phyloP scores from a whole-genome alignment of 78 protist species.

The Dictyostelium discoideum region DNA sequence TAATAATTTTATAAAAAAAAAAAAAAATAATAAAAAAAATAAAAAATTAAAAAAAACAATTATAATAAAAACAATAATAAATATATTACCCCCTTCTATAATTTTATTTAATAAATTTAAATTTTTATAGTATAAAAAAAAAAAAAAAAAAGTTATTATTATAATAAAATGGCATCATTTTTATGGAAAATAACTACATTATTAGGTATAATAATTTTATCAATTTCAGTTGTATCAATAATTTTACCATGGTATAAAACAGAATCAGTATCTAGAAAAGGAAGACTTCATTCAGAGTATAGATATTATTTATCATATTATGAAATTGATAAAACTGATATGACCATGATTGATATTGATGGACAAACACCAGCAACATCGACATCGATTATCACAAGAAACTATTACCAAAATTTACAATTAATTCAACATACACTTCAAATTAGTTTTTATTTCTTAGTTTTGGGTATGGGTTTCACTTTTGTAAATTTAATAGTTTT shows the following conservation, averaged over 20 bases:
- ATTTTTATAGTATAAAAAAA: background rate
- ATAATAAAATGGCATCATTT: background rate
- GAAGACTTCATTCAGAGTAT: background rate
- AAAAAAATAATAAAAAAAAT: too few relatives aligned
- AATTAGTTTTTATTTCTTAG: background rate
- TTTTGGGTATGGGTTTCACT: background rate
- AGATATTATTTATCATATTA: background rate
- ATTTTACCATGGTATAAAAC: constrained; percentile 14
- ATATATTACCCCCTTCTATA: too few relatives aligned
- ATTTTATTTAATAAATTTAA: too few relatives aligned
- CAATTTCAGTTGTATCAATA: constrained; percentile 1
- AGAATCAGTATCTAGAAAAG: background rate
- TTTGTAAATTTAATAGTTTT: background rate
- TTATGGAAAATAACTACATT: background rate
- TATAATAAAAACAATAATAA: too few relatives aligned
- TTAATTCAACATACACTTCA: background rate
- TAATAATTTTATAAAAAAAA: background rate
- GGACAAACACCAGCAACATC: background rate
- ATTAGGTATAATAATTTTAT: background rate
- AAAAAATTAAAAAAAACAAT: background rate
- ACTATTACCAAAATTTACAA: background rate
- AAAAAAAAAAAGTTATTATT: background rate
- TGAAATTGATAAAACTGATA: background rate
- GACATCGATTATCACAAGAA: background rate
- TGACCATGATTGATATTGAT: background rate